Percentiles rank a stretch among this genome's conserved stretches.
Conservation (phyloP, 345 rosid genomes). For the Salix brachista region DNA sequence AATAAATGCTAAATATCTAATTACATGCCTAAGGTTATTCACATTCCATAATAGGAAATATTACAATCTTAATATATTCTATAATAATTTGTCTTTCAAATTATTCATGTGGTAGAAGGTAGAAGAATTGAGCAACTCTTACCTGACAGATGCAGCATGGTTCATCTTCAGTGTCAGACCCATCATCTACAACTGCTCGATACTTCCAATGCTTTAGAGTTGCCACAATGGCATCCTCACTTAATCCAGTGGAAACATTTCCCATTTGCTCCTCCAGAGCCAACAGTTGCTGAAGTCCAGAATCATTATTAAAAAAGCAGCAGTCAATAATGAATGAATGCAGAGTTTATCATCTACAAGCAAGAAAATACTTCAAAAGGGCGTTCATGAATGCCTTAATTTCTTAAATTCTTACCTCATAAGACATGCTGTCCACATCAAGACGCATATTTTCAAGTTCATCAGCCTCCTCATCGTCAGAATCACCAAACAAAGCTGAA, state of each 20-base stretch:
- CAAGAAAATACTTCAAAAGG: neutral
- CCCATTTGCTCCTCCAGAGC: conserved; percentile 30
- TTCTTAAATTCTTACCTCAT: conserved; percentile 29
- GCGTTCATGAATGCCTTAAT: neutral
- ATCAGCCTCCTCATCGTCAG: conserved; percentile 5
- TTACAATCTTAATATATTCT: no score
- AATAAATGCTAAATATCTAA: no score
- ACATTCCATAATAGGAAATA: no score
- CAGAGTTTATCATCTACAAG: neutral
- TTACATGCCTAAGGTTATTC: no score
- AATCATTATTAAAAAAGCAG: neutral
- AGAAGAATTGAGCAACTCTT: neutral
- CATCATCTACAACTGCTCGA: neutral
- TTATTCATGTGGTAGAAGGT: neutral
- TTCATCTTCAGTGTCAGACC: neutral
- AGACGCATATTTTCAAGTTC: conserved; percentile 13
- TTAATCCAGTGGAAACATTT: conserved; percentile 22
- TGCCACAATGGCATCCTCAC: conserved; percentile 16
- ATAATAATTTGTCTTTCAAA: neutral
- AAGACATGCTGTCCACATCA: conserved; percentile 30
- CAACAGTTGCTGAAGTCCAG: conserved; percentile 22
- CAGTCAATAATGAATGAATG: neutral
- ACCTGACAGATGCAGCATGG: conserved; percentile 47
- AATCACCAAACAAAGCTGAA: conserved; percentile 1
- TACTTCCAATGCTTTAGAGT: conserved; percentile 16